Evolutionary conservation across 208 protist genomes (phyloP).

Genomic region (Herpetomonas samuelpessoai): DNA sequence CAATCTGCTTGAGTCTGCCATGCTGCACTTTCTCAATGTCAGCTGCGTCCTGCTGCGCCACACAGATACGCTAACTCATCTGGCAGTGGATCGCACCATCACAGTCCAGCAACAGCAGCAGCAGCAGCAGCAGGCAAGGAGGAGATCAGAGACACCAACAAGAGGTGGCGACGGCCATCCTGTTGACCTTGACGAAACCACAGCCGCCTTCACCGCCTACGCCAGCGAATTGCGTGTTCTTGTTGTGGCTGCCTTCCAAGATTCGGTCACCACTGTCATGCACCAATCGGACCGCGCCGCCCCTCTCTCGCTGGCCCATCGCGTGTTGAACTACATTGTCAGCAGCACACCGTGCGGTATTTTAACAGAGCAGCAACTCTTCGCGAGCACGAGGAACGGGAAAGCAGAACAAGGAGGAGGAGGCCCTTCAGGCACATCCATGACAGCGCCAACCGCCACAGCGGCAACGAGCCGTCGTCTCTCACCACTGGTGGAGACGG

Average conservation of each 20-base stretch:
- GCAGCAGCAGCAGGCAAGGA: not conserved
- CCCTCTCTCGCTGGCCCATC: slow-evolving; percentile 18
- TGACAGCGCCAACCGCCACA: too few relatives aligned
- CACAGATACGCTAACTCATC: slow-evolving; percentile 60
- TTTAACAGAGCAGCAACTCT: not conserved
- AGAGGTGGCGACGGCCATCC: too few relatives aligned
- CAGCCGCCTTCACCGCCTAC: slow-evolving; percentile 28
- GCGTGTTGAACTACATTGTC: slow-evolving; percentile 41
- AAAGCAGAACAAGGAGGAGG: slow-evolving; percentile 1
- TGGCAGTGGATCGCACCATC: slow-evolving; percentile 35
- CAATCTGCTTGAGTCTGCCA: slow-evolving; percentile 52
- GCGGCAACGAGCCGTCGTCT: not conserved
- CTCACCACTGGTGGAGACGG: not conserved
- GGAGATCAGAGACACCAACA: too few relatives aligned
- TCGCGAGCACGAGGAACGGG: not conserved
- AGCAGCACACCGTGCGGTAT: slow-evolving; percentile 19
- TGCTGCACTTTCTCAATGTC: slow-evolving; percentile 78
- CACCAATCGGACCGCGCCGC: slow-evolving; percentile 1
- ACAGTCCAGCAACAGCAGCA: slow-evolving; percentile 6
- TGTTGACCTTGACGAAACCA: not conserved
- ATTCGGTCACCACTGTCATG: slow-evolving; percentile 36
- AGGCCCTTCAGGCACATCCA: too few relatives aligned
- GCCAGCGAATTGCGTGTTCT: slow-evolving; percentile 58
- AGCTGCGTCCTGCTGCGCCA: slow-evolving; percentile 35
- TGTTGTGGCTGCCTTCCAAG: slow-evolving; percentile 49